Evolutionary conservation across 2,329 filamentous ascomycete genomes (phyloP).

Genomic region (Thyridium curvatum): DNA sequence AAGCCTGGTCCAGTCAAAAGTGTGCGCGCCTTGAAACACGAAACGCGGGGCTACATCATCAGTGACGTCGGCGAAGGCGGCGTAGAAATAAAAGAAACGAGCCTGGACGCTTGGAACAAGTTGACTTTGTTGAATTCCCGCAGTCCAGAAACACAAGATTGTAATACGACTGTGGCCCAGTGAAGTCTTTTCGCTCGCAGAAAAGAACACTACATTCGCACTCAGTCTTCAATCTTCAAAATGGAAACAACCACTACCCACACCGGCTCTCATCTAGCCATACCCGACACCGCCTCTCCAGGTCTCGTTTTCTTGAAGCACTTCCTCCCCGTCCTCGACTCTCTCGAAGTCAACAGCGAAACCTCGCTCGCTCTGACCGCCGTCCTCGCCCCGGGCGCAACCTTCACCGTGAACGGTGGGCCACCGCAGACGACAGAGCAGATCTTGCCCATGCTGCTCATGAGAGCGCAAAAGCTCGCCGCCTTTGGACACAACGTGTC

Average conservation of each 20-base stretch:
- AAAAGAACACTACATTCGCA: no score
- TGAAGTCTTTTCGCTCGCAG: no score
- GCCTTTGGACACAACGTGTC: conserved; percentile 3
- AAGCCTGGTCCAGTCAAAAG: no score
- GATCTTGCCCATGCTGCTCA: conserved; percentile 2
- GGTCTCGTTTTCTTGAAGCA: conserved; percentile 2
- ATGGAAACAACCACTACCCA: conserved; percentile 1
- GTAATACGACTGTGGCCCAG: no score
- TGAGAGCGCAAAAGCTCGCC: conserved; percentile 2
- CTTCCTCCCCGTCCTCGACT: conserved; percentile 3
- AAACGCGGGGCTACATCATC: no score
- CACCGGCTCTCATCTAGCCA: background rate
- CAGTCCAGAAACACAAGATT: no score
- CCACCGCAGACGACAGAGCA: conserved; percentile 2
- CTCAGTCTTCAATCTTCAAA: no score
- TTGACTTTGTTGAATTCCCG: no score
- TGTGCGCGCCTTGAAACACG: no score
- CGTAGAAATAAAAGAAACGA: no score
- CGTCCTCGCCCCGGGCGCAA: conserved; percentile 1
- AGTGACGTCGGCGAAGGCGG: no score
- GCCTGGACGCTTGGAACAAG: no score
- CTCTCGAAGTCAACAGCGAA: conserved; percentile 1
- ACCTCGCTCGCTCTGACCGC: background rate
- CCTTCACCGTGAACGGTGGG: conserved; percentile 2
- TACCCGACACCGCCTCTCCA: conserved; percentile 1